Base-by-base conservation (phyloP, 208 protist species). In the Balamuthia mandrillaris region DNA sequence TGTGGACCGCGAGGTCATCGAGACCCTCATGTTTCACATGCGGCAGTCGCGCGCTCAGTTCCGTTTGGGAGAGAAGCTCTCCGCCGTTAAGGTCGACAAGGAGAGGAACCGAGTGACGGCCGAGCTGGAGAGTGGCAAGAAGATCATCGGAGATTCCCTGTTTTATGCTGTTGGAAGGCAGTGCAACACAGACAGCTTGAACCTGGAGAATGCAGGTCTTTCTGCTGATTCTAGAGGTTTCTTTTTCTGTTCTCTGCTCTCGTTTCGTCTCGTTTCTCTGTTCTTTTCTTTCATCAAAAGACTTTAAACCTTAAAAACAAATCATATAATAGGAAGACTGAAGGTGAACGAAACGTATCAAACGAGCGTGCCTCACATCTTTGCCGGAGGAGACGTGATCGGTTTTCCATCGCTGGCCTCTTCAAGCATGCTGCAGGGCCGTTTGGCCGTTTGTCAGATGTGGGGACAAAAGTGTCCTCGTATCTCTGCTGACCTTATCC, bases 81-180 rank as follows among this genome's bases (percentile, higher is more conserved):
- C 7, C 0, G 61, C 45, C 5, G 68, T 78, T 14, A 78, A 78
- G 47, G 68, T 78, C 44, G 68, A 78, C 24, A 33, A 58, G 6
- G 6, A 39, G 7, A 49, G 63, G 33, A 78, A 85, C 31, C 37
- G 54, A 42, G 85, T 84, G 10, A 84, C 35, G 33, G 49, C 79
- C 52, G 74, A 88, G 24, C 52, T 81, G 52, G 74, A 60, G 52
- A 84, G 74, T 27, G 85, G 85, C 9, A 88, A 85, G 77, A 37
- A 45, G 24, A 35, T 88, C 24, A 77, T 58, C 12, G 85, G 85
- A 5, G 85, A 88, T 31, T 74, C 85, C 12, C 63, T 88, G 12
- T 51, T 88, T 2, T 88, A 84, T 31, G 81, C 85, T 7, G 70
- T 88, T 5, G 85, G 85, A 0, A 52, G 85, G 24, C 85, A 88